A percentile compares a stretch with the other conserved stretches of the same genome.
phyloP scores from a whole-genome alignment of 345 rosid species.

The Acer negundo region DNA sequence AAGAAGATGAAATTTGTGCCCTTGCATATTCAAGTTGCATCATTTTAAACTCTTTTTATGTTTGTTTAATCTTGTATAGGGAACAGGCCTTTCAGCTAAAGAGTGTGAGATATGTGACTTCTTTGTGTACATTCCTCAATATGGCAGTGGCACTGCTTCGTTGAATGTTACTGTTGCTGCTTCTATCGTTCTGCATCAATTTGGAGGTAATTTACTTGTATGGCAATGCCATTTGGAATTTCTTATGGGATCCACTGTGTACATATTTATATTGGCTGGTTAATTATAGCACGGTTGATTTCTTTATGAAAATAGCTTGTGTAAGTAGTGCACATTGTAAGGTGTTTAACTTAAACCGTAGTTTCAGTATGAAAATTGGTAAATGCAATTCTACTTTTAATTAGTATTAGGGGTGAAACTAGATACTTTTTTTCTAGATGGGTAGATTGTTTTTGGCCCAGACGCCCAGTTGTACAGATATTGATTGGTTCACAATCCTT shows the following conservation, averaged over 20 bases:
- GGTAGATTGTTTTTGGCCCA: neutral
- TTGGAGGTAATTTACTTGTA: slow-evolving; percentile 61
- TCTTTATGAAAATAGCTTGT: neutral
- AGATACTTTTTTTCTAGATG: no score
- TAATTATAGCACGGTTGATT: neutral
- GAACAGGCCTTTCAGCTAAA: slow-evolving; percentile 85
- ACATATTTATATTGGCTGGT: neutral
- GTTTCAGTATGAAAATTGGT: neutral
- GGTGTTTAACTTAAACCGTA: neutral
- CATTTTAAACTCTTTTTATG: neutral
- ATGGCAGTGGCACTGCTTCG: slow-evolving; percentile 92
- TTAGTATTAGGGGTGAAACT: no score
- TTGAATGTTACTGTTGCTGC: slow-evolving; percentile 96
- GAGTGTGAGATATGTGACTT: slow-evolving; percentile 93
- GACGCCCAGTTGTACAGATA: neutral
- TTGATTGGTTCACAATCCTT: neutral
- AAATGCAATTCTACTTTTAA: no score
- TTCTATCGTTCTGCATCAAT: slow-evolving; percentile 90
- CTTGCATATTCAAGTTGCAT: neutral
- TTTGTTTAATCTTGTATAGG: slow-evolving; percentile 42
- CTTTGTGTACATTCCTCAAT: slow-evolving; percentile 90
- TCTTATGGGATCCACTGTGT: neutral
- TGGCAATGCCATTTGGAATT: neutral
- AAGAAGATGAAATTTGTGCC: neutral
- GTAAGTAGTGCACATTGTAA: neutral